Base-by-base conservation (phyloP, 768 basidiomycete species). In the Ephemerocybe angulata region DNA sequence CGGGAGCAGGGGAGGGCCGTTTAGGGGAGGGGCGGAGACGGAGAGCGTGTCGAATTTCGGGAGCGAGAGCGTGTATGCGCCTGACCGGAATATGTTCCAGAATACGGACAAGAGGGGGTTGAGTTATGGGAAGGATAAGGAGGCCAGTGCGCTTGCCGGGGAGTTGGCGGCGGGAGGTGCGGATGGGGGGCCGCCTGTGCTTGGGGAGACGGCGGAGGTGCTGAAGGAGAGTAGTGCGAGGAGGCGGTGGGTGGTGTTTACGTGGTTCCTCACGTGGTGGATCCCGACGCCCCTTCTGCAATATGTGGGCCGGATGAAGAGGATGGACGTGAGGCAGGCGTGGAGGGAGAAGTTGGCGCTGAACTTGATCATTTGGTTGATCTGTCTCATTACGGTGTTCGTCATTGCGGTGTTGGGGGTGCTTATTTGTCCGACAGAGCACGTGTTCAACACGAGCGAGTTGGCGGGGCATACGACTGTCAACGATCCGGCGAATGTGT, bases 301-400 rank as follows among this genome's bases (percentile, higher is more conserved):
- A 10, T 85, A 81, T 66, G 58, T 91, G 52, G 94, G 96, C 1
- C 80, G 91, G 27, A 97, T 98, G 94, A 97, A 98, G 73, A 87
- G 96, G 6, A 69, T 87, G 58, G 97, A 99, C 63, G 79, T 99
- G 22, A 84, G 89, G 24, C 93, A 98, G 69, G 97, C 97, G 1
- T 99, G 97, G 97, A 77, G 96, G 55, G 97, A 98, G 72, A 98
- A 99, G 70, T 77, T 98, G 1, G 91, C 93, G 3, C 81, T 98
- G 65, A 98, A 98, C 70, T 70, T 99, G 55, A 76, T 99, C 71
- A 98, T 99, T 62, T 98, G 95, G 96, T 84, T 97, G 65, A 76
- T 90, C 28, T 98, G 94, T 59, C 87, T 70, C n/a, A 84, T 84
- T 62, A 87, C 93, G 1, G 79, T 94, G 44, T 98, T 99, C 69